Conservation (phyloP, 495 filamentous ascomycete genomes). For the Penicillium lividum region DNA sequence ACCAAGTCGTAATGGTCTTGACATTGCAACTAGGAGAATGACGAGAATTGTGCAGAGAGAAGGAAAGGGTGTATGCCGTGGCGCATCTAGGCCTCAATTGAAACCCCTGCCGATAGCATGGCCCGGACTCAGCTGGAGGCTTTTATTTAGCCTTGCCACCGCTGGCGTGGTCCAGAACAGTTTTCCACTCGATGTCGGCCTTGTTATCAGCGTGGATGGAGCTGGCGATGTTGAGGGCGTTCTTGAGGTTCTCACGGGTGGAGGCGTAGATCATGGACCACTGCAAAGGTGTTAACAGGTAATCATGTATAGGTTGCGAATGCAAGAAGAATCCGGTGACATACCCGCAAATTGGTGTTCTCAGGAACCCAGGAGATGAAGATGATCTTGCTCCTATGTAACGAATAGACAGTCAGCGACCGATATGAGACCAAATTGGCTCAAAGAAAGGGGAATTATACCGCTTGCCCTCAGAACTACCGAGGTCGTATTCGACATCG, state of each 20-base stretch:
- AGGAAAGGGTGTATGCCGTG: slow-evolving; percentile 24
- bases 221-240: slow-evolving; percentile 71
- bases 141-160: slow-evolving; percentile 63
- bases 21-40: slow-evolving; percentile 44
- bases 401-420: slow-evolving; percentile 15
- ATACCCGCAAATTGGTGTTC: slow-evolving; percentile 70
- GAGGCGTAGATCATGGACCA: slow-evolving; percentile 93
- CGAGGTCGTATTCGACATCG: slow-evolving; percentile 83
- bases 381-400: slow-evolving; percentile 83
- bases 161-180: slow-evolving; percentile 75
- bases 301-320: background rate
- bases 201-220: slow-evolving; percentile 94
- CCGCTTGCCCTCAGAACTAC: slow-evolving; percentile 79
- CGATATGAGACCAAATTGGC: background rate
- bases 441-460: slow-evolving; percentile 36
- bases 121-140: slow-evolving; percentile 44
- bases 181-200: slow-evolving; percentile 84
- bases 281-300: slow-evolving; percentile 19
- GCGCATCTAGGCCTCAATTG: slow-evolving; percentile 17
- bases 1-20: slow-evolving; percentile 45
- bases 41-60: slow-evolving; percentile 33
- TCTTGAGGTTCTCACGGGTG: slow-evolving; percentile 90
- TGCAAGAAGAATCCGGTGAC: slow-evolving; percentile 30
- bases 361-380: slow-evolving; percentile 95
- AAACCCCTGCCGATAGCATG: slow-evolving; percentile 27